These are phyloP conservation scores for Didymella pomorum DNA, from an alignment of 2,329 filamentous ascomycete species.

Conservation along the genomic window DNA sequence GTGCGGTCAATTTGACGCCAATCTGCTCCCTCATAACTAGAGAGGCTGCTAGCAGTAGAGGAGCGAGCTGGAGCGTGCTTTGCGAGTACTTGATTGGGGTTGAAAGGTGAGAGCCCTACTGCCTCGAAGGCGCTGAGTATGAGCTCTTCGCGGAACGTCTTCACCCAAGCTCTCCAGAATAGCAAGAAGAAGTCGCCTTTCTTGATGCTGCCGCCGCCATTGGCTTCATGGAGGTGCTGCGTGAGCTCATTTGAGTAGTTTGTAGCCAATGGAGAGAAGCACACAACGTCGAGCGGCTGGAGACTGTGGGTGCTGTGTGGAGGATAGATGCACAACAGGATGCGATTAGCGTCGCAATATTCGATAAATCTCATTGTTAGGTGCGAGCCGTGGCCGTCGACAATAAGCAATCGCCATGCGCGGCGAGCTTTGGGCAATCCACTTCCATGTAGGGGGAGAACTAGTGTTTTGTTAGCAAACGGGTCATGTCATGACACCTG, in stretches of 20 bases:
- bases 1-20: no score
- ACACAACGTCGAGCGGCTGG: background rate
- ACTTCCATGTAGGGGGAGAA: no score
- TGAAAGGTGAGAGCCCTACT: background rate
- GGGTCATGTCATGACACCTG: no score
- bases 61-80: no score
- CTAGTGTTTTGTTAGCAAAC: no score
- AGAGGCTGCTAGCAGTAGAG: no score
- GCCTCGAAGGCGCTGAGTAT: slow-evolving; percentile 5
- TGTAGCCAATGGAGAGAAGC: slow-evolving; percentile 1
- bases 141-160: slow-evolving; percentile 1
- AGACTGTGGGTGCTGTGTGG: background rate
- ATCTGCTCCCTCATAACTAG: no score
- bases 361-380: background rate
- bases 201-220: no score
- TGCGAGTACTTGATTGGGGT: background rate
- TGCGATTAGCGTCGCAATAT: background rate
- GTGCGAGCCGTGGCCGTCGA: background rate
- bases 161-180: background rate
- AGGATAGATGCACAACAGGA: background rate
- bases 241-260: background rate
- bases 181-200: slow-evolving; percentile 2
- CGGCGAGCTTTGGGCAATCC: no score
- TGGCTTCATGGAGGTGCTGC: slow-evolving; percentile 1
- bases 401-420: background rate